phyloP scores from a whole-genome alignment of 2,329 filamentous ascomycete species.

The Trichoderma hamatum region DNA sequence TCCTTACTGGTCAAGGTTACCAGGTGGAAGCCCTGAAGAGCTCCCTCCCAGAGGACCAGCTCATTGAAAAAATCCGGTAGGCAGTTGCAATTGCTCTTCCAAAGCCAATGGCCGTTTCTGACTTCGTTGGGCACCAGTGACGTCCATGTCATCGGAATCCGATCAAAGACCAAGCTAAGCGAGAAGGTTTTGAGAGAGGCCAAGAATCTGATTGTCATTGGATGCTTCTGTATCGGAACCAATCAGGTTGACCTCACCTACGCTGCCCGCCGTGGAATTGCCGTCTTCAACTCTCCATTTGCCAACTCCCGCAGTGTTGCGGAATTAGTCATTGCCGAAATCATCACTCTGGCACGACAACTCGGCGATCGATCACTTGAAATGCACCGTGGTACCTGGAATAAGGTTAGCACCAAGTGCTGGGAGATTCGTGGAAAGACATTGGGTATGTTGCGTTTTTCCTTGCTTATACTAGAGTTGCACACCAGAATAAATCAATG shows the following conservation, averaged over 20 bases:
- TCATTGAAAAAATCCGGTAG: constrained; percentile 95
- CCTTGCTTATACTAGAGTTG: not conserved
- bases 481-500: not conserved
- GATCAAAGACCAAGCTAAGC: constrained; percentile 95
- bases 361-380: constrained; percentile 91
- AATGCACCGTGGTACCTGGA: constrained; percentile 94
- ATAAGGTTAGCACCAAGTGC: constrained; percentile 94
- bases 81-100: constrained; percentile 39
- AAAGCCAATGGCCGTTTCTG: not conserved
- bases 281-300: constrained; percentile 99
- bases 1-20: constrained; percentile 84
- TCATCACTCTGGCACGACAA: constrained; percentile 89
- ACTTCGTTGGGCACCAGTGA: constrained; percentile 58
- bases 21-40: constrained; percentile 92
- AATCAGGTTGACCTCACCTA: constrained; percentile 90
- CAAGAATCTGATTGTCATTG: constrained; percentile 92
- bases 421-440: constrained; percentile 99
- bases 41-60: constrained; percentile 85
- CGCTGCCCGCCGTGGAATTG: constrained; percentile 82
- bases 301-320: constrained; percentile 97
- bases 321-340: constrained; percentile 91
- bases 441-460: constrained; percentile 59
- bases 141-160: constrained; percentile 96
- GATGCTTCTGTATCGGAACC: constrained; percentile 98
- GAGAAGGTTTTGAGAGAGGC: constrained; percentile 83